Evolutionary conservation across 345 rosid species (phyloP), one percentile per base, ranked within the genome.

Genomic region (Gossypium herbaceum): DNA sequence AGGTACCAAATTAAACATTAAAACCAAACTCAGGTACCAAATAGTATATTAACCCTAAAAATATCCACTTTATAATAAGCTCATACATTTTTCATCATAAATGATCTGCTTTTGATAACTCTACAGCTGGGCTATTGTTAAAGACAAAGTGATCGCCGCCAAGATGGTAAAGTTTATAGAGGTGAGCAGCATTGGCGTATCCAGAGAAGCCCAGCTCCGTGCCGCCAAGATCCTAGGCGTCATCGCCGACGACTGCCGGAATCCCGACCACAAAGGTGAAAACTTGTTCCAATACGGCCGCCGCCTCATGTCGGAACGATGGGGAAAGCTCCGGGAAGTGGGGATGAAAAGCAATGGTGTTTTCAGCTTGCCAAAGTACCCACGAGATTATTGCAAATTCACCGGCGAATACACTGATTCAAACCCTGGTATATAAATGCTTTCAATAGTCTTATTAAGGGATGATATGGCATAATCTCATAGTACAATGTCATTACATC

Each of bases 181-280:
- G 68, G 54, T 93, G 7, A 81, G 78, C 75, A 81, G 92, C 20
- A 88, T 95, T 9, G 97, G 98, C 3, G 98, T 93, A 19, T 91
- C 93, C 3, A 95, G 80, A 77, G 98, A 95, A 69, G 85, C 97
- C 63, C 98, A 95, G 74, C 74, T 93, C 29, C 92, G 98, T 52
- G 86, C 97, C 6, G 91, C 94, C 0, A 91, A 81, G 83, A 84
- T 95, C 50, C 80, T 95, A 9, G 86, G 82, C 68, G 85, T 79
- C 9, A 54, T 89, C 2, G 50, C 63, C 12, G 84, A 92, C 25
- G 81, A 71, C 47, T 86, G 87, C 73, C 65, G 69, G 22, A 24
- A 52, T 6, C 55, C 41, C 0, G 62, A 34, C 12, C 61, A 79
- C 55, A 79, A 74, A 45, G 25, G 83, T 2, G 84, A 84, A 9